A percentile compares a stretch with the other conserved stretches of the same genome.
These are phyloP conservation scores for Termitomyces heimii DNA, from an alignment of 768 basidiomycete species.

Conservation along the genomic window DNA sequence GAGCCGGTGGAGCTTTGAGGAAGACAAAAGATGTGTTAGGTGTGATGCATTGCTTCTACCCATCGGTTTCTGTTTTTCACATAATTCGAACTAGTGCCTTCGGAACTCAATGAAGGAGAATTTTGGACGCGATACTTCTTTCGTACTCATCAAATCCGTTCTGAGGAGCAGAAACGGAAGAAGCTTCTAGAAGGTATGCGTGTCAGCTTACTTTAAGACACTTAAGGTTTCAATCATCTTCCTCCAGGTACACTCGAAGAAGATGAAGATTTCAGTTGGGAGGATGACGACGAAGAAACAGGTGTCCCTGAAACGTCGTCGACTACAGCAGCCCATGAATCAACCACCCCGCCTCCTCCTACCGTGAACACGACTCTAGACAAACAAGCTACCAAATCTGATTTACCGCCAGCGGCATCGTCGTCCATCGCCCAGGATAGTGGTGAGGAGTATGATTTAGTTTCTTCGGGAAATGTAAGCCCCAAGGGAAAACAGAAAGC, in stretches of 20 bases:
- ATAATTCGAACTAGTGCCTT: constrained; percentile 49
- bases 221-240: not conserved
- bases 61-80: not conserved
- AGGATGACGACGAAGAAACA: constrained; percentile 84
- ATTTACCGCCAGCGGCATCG: constrained; percentile 2
- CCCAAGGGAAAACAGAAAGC: constrained; percentile 29
- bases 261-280: constrained; percentile 84
- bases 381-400: constrained; percentile 1
- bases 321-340: constrained; percentile 13
- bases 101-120: constrained; percentile 48
- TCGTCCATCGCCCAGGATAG: constrained; percentile 35
- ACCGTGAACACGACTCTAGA: constrained; percentile 1
- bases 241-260: constrained; percentile 58
- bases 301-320: not conserved
- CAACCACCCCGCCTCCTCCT: constrained; percentile 4
- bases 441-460: constrained; percentile 64
- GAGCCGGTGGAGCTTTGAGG: constrained; percentile 48
- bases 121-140: constrained; percentile 95
- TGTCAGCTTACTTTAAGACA: not conserved
- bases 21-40: constrained; percentile 54
- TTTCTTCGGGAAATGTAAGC: constrained; percentile 50
- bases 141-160: constrained; percentile 72
- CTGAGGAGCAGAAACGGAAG: constrained; percentile 76
- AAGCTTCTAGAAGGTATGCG: constrained; percentile 63
- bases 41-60: constrained; percentile 21